These are phyloP conservation scores for Tylopilus sp. DNA, from an alignment of 768 basidiomycete genomes.

Conservation along the genomic window DNA sequence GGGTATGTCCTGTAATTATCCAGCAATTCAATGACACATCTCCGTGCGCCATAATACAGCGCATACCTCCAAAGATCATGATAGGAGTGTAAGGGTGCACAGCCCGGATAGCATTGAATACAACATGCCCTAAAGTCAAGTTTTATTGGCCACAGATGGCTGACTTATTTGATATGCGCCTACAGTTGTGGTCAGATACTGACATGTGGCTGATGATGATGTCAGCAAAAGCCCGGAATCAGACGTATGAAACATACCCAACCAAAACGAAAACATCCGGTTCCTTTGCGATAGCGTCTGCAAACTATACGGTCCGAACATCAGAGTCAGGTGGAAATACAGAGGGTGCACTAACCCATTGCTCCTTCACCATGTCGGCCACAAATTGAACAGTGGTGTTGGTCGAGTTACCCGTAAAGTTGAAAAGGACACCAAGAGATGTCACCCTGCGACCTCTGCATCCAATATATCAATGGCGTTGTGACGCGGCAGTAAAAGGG, in stretches of 20 bases:
- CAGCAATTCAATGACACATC: background rate
- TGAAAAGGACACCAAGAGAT: constrained; percentile 73
- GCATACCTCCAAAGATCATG: constrained; percentile 70
- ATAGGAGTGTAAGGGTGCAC: constrained; percentile 77
- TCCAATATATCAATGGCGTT: background rate
- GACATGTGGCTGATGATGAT: constrained; percentile 70
- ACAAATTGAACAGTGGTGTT: constrained; percentile 78
- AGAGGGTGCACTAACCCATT: constrained; percentile 51
- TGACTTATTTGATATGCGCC: constrained; percentile 11
- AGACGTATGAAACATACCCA: constrained; percentile 40
- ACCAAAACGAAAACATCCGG: constrained; percentile 81
- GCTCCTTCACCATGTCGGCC: constrained; percentile 71
- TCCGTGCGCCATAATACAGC: background rate
- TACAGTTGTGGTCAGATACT: constrained; percentile 63
- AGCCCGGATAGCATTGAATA: constrained; percentile 70
- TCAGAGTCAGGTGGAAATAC: background rate
- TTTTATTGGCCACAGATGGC: background rate
- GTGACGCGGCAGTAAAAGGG: background rate
- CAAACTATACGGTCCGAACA: constrained; percentile 47
- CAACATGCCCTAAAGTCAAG: constrained; percentile 52
- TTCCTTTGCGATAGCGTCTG: constrained; percentile 70
- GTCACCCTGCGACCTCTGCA: constrained; percentile 67
- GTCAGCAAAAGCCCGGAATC: background rate
- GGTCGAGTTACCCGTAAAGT: constrained; percentile 67
- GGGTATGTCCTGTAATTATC: constrained; percentile 46